Conservation (phyloP, 2,329 filamentous ascomycete species). For the Colletotrichum lindemuthianum region DNA sequence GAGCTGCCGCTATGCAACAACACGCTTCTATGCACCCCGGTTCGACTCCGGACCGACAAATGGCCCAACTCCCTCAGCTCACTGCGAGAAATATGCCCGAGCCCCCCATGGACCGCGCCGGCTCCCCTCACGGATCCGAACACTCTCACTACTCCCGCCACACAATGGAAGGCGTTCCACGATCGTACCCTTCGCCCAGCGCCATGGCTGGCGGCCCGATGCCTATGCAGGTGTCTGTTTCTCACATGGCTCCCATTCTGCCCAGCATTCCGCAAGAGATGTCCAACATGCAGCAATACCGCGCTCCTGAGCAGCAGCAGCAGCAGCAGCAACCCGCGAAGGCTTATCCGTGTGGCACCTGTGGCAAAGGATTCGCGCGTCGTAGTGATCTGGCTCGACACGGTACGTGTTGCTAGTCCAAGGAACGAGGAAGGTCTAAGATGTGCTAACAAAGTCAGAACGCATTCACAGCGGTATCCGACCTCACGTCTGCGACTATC, state of each 20-base stretch:
- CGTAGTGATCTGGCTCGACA: constrained; percentile 94
- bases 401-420: constrained; percentile 68
- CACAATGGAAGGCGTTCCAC: constrained; percentile 54
- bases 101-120: constrained; percentile 60
- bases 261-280: constrained; percentile 50
- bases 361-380: constrained; percentile 90
- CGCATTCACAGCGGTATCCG: constrained; percentile 93
- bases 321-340: constrained; percentile 33
- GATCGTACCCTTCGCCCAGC: constrained; percentile 64
- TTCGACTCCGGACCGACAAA: constrained; percentile 40
- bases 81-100: constrained; percentile 39
- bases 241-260: constrained; percentile 48
- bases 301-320: constrained; percentile 35
- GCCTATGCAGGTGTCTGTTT: constrained; percentile 56
- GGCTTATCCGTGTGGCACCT: constrained; percentile 81
- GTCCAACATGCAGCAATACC: constrained; percentile 40
- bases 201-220: constrained; percentile 54
- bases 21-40: constrained; percentile 40
- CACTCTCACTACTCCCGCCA: constrained; percentile 65
- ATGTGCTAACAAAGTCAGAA: constrained; percentile 64
- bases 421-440: background rate
- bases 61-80: constrained; percentile 41
- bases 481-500: constrained; percentile 91
- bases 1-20: constrained; percentile 48
- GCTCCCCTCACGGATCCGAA: constrained; percentile 69